Evolutionary conservation across 2,329 filamentous ascomycete genomes (phyloP).

Genomic region (Colletotrichum horii): DNA sequence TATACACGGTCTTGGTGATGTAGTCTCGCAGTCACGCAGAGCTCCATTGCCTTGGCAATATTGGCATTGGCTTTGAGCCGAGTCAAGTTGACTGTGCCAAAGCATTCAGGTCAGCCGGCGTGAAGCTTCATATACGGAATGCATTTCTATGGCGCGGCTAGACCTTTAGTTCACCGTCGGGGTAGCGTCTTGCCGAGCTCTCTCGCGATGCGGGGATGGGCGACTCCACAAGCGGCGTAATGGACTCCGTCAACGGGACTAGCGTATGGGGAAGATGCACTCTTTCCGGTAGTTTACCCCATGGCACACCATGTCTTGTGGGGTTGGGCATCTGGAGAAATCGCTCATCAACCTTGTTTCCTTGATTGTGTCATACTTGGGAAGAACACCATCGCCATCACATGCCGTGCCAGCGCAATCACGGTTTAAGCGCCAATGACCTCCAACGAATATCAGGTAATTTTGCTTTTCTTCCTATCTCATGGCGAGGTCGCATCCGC

Average conservation of each 20-base stretch:
- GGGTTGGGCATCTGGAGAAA: neutral
- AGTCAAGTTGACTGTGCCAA: neutral
- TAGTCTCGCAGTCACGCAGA: neutral
- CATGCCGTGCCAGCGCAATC: neutral
- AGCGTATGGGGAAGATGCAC: conserved; percentile 1
- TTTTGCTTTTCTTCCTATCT: neutral
- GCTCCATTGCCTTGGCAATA: neutral
- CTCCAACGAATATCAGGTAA: neutral
- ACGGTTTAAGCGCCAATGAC: neutral
- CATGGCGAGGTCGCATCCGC: neutral
- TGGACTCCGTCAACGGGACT: neutral
- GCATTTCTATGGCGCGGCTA: conserved; percentile 13
- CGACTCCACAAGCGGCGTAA: conserved; percentile 1
- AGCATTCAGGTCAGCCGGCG: neutral
- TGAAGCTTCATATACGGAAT: neutral
- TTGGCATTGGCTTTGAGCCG: neutral
- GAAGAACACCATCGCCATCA: neutral
- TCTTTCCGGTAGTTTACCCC: neutral
- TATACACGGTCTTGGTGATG: neutral
- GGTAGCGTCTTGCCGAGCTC: conserved; percentile 6
- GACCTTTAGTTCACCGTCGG: neutral
- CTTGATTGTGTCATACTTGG: neutral
- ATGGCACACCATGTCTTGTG: neutral
- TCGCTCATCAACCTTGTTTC: neutral
- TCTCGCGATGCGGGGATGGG: neutral